Conservation (phyloP, 208 protist species). For the Leishmania tarentolae region DNA sequence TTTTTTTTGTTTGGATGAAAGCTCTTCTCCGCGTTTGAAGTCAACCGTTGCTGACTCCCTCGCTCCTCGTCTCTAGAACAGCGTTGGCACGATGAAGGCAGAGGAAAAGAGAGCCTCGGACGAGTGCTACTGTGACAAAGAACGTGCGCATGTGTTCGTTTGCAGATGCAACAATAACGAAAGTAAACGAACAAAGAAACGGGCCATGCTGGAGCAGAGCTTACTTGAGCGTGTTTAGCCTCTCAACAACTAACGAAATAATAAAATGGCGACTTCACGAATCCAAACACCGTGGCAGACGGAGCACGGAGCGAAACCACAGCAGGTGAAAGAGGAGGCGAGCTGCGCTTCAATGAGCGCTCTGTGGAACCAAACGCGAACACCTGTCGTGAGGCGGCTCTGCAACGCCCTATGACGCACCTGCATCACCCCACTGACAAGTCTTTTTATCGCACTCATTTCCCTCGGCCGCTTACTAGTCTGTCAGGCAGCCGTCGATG, state of each 20-base stretch:
- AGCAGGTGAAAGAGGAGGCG: neutral
- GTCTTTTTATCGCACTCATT: neutral
- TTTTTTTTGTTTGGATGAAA: constrained; percentile 13
- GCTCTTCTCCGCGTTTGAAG: neutral
- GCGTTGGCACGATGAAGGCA: neutral
- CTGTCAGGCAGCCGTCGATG: neutral
- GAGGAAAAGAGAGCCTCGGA: neutral
- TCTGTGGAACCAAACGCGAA: neutral
- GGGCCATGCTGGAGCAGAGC: neutral
- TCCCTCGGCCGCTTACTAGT: neutral
- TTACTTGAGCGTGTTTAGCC: neutral
- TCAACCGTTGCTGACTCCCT: neutral
- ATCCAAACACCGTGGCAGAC: neutral
- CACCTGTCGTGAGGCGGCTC: neutral
- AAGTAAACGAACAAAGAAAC: neutral
- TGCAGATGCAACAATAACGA: neutral
- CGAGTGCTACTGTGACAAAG: neutral
- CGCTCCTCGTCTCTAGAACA: neutral
- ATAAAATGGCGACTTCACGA: neutral
- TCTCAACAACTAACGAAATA: neutral
- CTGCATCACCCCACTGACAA: neutral
- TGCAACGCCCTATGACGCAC: neutral
- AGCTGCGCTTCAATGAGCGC: neutral
- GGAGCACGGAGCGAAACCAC: neutral
- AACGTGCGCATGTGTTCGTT: neutral